Conservation (phyloP, 2,329 filamentous ascomycete species). For the Xylaria sp. region DNA sequence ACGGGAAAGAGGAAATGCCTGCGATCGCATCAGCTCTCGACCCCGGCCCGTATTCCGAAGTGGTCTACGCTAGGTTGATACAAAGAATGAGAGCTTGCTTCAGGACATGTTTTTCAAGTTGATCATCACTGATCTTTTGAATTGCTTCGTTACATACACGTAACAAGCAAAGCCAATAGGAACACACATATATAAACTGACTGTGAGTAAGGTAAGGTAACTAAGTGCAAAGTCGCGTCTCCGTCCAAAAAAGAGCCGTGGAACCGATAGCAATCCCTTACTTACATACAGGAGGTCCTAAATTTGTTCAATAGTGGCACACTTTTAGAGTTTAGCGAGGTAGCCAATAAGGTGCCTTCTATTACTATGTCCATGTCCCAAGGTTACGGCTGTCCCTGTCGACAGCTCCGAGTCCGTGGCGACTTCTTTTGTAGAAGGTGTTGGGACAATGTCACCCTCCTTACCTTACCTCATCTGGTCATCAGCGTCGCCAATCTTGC, state of each 20-base stretch:
- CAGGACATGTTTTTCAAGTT: background rate
- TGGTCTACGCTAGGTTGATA: background rate
- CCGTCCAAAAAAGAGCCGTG: background rate
- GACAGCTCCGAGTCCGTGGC: background rate
- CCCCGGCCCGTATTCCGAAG: constrained; percentile 33
- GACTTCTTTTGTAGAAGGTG: background rate
- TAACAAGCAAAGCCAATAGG: background rate
- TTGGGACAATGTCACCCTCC: background rate
- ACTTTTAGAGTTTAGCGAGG: background rate
- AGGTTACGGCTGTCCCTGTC: background rate
- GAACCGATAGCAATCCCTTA: background rate
- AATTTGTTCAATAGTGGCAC: background rate
- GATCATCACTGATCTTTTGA: background rate
- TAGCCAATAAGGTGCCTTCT: background rate
- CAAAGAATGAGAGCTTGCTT: background rate
- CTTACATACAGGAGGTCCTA: background rate
- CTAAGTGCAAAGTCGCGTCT: background rate
- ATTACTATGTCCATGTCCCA: background rate
- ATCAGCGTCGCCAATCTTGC: background rate
- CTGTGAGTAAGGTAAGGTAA: no score
- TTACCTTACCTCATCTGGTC: background rate
- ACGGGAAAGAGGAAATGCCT: constrained; percentile 1
- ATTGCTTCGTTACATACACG: background rate
- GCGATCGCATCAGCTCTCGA: constrained; percentile 11
- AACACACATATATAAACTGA: background rate